Base-by-base conservation (phyloP, 257 asterid species). In the Fraxinus excelsior region DNA sequence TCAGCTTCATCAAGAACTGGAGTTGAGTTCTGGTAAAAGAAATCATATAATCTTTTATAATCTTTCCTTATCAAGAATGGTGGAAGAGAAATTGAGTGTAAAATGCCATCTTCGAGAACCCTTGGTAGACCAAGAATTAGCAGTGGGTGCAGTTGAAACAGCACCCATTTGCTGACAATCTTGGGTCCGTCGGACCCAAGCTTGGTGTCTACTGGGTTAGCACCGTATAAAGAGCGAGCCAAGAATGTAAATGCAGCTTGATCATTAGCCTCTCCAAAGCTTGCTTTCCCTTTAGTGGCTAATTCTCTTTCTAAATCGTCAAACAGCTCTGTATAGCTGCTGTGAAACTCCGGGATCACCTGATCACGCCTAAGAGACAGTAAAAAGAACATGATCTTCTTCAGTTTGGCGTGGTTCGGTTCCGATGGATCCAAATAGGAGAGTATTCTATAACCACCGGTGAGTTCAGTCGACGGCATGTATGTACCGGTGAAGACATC, bases 371-470 rank as follows among this genome's bases (percentile, higher is more conserved):
- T 80, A 3, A 84, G 56, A 0, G 96, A 78, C 9, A 90, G 88
- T 7, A 89, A 68, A 67, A 81, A 88, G 44, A 94, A 94, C 82
- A 90, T 76, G 70, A 94, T 90, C 6, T 84, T 82, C 76, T 94
- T 94, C 32, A 94, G 79, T 60, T 84, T 87, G 29, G 88, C 86
- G 49, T 94, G 98, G 28, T 71, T 87, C 8, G 97, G 97, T 72
- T 94, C 98, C 1, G 97, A 88, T 0, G 98, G 98, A 79, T 94
- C 98, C 14, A 94, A 90, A 73, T 80, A 92, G 5, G 98, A 92
- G 4, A 94, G 86, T 12, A 83, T 79, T 1, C 97, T 79, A 88
- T 90, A 88, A 8, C 98, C 97, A 72, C 98, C 97, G 68, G 97
- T 92, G 76, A 92, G 89, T 2, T 88, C 91, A 16, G 88, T 67